Base-by-base conservation (phyloP, 2,329 filamentous ascomycete genomes). In the Sporothrix euskadiensis region DNA sequence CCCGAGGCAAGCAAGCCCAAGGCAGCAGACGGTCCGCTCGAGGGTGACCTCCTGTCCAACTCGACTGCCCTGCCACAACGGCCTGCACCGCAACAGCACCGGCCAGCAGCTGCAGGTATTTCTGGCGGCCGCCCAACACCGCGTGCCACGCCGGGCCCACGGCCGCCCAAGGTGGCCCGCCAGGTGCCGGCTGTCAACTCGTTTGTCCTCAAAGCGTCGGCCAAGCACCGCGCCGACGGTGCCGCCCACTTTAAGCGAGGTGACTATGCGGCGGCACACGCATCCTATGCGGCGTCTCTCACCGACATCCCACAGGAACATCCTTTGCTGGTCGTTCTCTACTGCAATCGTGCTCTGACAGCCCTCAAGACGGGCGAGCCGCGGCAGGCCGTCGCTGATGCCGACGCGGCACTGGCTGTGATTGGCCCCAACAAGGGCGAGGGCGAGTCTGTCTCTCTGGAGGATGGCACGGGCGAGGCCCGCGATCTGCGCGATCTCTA, bases 401-500 rank as follows among this genome's bases (percentile, higher is more conserved):
- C 94, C 10, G 94, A 98, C 78, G 86, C 88, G 1, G 94, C 94
- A 0, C 84, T 99, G 26, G 84, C 85, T 16, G 84, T 97, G 56
- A 97, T 99, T 75, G 96, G 96, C 0, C 85, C 90, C 0, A 88
- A 89, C 1, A 91, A 89, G 75, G 96, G 96, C 4, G 91, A 94
- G 77, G 90, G 89, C 22, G 96, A 99, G 82, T 88, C 84, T 7
- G 93, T 99, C 59, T 86, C 91, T 26, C 84, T 97, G 0, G 86
- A 85, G 32, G 86, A 87, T 72, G 83, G 84, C n/a, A 83, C 83
- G 56, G 87, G 90, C 47, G 86, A 91, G 73, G 84, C 84, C 26
- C 96, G 97, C 77, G 91, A 95, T 66, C 97, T 99, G 93, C 92
- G 89, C 76, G 94, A 97, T 22, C 92, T 97, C 75, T 98, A 92